phyloP scores from a whole-genome alignment of 1,139 yeast genomes.

The Hansenula lynferdii region DNA sequence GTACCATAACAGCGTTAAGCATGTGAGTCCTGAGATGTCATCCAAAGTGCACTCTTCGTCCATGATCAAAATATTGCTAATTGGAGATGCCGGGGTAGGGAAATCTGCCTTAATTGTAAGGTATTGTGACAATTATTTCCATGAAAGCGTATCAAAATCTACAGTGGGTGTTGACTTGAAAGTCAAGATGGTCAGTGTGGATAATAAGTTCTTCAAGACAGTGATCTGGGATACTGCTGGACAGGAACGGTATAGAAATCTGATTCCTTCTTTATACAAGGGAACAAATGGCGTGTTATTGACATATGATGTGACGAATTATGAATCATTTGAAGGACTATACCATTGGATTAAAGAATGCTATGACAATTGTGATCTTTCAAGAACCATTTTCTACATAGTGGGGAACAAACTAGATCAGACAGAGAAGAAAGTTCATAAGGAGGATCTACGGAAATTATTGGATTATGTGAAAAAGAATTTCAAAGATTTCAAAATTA shows the following conservation, averaged over 20 bases:
- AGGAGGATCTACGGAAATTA: slow-evolving; percentile 21
- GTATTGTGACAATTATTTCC: slow-evolving; percentile 31
- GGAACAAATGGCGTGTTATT: slow-evolving; percentile 61
- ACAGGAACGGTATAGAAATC: slow-evolving; percentile 52
- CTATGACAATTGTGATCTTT: slow-evolving; percentile 27
- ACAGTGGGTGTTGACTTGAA: slow-evolving; percentile 66
- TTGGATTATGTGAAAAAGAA: slow-evolving; percentile 15
- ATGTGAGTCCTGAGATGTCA: slow-evolving; percentile 11
- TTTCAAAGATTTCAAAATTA: slow-evolving; percentile 21
- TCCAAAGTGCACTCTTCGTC: slow-evolving; percentile 18
- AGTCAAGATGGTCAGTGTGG: slow-evolving; percentile 56
- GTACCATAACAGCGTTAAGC: slow-evolving; percentile 11
- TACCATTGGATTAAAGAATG: slow-evolving; percentile 39
- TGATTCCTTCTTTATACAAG: slow-evolving; percentile 56
- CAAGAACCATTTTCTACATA: slow-evolving; percentile 30
- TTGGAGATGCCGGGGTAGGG: slow-evolving; percentile 40
- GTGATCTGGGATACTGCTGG: slow-evolving; percentile 61
- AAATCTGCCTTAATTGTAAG: slow-evolving; percentile 37
- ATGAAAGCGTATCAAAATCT: slow-evolving; percentile 24
- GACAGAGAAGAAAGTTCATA: slow-evolving; percentile 21
- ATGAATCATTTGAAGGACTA: slow-evolving; percentile 45
- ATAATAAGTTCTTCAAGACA: slow-evolving; percentile 50
- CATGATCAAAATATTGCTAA: slow-evolving; percentile 29
- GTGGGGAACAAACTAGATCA: slow-evolving; percentile 39
- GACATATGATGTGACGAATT: slow-evolving; percentile 57